A percentile compares a stretch with the other conserved stretches of the same genome.
phyloP scores from a whole-genome alignment of 176 grass and related monocot species.

The Ananas comosus region DNA sequence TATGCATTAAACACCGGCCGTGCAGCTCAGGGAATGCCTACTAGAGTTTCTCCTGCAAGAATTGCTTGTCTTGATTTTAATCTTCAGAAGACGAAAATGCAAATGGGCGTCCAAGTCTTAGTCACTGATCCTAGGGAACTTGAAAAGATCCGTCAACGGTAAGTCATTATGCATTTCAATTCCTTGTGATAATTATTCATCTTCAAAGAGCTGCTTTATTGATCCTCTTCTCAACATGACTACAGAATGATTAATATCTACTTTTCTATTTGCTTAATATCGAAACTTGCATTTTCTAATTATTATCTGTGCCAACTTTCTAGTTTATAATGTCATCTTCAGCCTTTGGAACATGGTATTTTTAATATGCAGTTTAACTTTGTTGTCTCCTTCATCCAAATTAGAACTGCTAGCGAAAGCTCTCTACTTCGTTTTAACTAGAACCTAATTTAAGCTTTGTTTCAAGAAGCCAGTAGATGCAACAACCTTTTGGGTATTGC shows the following conservation, averaged over 20 bases:
- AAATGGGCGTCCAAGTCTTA: slow-evolving; percentile 84
- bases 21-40: slow-evolving; percentile 91
- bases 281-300: not conserved
- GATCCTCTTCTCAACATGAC: no score
- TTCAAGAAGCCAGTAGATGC: no score
- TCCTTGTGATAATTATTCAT: slow-evolving; percentile 4
- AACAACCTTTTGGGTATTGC: no score
- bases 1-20: slow-evolving; percentile 81
- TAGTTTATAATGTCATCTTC: no score
- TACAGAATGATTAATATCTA: no score
- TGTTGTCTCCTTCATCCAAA: no score
- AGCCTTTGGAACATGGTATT: no score
- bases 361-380: no score
- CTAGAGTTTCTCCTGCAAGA: slow-evolving; percentile 56
- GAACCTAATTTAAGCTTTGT: no score
- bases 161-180: slow-evolving; percentile 7
- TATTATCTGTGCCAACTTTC: not conserved
- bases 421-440: no score
- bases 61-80: slow-evolving; percentile 95
- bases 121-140: slow-evolving; percentile 88
- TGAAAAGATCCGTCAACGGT: slow-evolving; percentile 86
- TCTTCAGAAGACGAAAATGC: slow-evolving; percentile 95
- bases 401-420: no score
- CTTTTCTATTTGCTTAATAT: slow-evolving; percentile 2
- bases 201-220: no score